These are phyloP conservation scores for Dalbergia cultrata DNA, from an alignment of 306 rosid genomes.

Conservation along the genomic window DNA sequence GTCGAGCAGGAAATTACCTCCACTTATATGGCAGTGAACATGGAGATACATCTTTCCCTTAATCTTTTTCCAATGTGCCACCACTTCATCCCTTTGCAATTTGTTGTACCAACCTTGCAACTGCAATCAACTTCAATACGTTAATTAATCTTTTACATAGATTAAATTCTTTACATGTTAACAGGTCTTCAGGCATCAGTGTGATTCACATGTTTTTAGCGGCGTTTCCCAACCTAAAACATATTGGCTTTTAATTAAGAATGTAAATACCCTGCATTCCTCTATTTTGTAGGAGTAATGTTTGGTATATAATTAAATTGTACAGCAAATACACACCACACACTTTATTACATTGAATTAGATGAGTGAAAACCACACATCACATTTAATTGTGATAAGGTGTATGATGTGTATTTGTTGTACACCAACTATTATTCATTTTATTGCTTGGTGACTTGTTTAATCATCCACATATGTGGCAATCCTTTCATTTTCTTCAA, in stretches of 20 bases:
- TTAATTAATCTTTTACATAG: neutral
- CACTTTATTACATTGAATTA: too few species aligned
- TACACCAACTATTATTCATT: too few species aligned
- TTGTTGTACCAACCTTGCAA: conserved; percentile 93
- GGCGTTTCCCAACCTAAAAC: neutral
- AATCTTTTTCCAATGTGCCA: conserved; percentile 91
- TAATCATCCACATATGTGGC: neutral
- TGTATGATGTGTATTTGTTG: too few species aligned
- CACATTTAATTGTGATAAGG: too few species aligned
- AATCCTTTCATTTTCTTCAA: too few species aligned
- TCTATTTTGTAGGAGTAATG: too few species aligned
- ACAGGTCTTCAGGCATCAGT: neutral
- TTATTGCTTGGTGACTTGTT: neutral
- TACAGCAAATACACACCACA: too few species aligned
- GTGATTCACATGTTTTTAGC: neutral
- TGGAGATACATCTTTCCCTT: conserved; percentile 87
- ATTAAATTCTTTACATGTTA: neutral
- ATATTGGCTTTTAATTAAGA: neutral
- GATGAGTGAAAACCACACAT: too few species aligned
- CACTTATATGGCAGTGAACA: conserved; percentile 97
- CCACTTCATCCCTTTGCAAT: conserved; percentile 95
- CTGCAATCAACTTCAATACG: conserved; percentile 55
- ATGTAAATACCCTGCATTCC: conserved; percentile 33
- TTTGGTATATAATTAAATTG: too few species aligned
- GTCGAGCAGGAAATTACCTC: conserved; percentile 86